Percentiles rank a stretch among this genome's conserved stretches.
Evolutionary conservation across 2,329 filamentous ascomycete genomes (phyloP).

Genomic region (Penicillium verrucosum): DNA sequence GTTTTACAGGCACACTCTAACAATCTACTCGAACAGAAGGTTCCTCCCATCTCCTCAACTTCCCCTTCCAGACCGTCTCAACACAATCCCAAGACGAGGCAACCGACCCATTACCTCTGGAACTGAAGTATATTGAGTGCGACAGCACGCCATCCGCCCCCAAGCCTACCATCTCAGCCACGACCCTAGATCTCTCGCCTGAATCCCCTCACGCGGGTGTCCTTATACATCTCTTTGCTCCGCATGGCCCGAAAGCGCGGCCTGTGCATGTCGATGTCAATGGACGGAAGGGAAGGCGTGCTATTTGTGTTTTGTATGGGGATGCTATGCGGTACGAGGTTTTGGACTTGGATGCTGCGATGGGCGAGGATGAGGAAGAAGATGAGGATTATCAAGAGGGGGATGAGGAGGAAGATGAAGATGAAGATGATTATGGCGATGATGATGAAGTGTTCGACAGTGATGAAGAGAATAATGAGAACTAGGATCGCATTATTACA

Average conservation of each 20-base stretch:
- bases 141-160: constrained; percentile 9
- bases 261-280: constrained; percentile 55
- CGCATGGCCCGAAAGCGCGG: constrained; percentile 42
- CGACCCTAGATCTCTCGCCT: constrained; percentile 21
- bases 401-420: constrained; percentile 8
- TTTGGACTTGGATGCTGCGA: constrained; percentile 52
- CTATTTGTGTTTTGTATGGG: constrained; percentile 54
- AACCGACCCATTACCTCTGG: constrained; percentile 7
- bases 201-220: constrained; percentile 18
- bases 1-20: not conserved
- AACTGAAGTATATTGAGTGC: constrained; percentile 22
- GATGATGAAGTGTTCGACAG: not conserved
- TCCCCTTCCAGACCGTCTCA: constrained; percentile 28
- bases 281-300: constrained; percentile 52
- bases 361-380: constrained; percentile 30
- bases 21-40: constrained; percentile 19
- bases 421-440: constrained; percentile 22
- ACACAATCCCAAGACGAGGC: not conserved
- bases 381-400: constrained; percentile 27
- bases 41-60: constrained; percentile 33
- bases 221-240: constrained; percentile 49
- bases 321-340: constrained; percentile 54
- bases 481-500: not conserved
- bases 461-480: constrained; percentile 3
- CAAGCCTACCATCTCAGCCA: constrained; percentile 12